Percentiles rank a stretch among this genome's conserved stretches.
phyloP scores from a whole-genome alignment of 495 filamentous ascomycete genomes.

The Penicillium macrosclerotiorum region DNA sequence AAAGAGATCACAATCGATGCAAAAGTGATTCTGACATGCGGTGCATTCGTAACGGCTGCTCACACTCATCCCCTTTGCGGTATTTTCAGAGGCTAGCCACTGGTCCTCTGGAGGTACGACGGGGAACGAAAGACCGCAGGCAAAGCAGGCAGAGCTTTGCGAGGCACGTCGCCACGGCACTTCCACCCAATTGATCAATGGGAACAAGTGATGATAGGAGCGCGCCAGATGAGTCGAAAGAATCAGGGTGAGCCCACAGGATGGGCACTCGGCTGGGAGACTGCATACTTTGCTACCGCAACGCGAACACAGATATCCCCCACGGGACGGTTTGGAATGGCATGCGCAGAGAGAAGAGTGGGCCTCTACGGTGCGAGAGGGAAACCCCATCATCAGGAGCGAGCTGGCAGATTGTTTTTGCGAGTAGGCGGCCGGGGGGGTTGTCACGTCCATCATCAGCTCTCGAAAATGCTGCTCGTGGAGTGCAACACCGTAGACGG shows the following conservation, averaged over 20 bases:
- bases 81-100: conserved; percentile 32
- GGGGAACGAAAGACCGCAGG: conserved; percentile 54
- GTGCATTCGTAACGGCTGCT: conserved; percentile 86
- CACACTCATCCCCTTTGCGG: conserved; percentile 68
- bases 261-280: conserved; percentile 87
- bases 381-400: conserved; percentile 97
- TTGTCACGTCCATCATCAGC: conserved; percentile 83
- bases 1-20: conserved; percentile 96
- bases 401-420: conserved; percentile 67
- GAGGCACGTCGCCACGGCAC: conserved; percentile 76
- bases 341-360: conserved; percentile 83
- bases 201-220: conserved; percentile 95
- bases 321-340: conserved; percentile 76
- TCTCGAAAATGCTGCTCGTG: conserved; percentile 89
- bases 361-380: conserved; percentile 79
- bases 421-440: conserved; percentile 76
- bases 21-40: conserved; percentile 83
- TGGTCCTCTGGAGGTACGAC: conserved; percentile 40
- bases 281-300: conserved; percentile 88
- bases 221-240: conserved; percentile 93
- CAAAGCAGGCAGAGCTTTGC: conserved; percentile 43
- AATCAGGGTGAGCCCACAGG: conserved; percentile 89
- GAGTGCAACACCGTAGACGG: conserved; percentile 76
- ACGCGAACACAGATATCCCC: conserved; percentile 89
- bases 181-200: conserved; percentile 84